Evolutionary conservation across 345 rosid species (phyloP).

Genomic region (Carallia brachiata): DNA sequence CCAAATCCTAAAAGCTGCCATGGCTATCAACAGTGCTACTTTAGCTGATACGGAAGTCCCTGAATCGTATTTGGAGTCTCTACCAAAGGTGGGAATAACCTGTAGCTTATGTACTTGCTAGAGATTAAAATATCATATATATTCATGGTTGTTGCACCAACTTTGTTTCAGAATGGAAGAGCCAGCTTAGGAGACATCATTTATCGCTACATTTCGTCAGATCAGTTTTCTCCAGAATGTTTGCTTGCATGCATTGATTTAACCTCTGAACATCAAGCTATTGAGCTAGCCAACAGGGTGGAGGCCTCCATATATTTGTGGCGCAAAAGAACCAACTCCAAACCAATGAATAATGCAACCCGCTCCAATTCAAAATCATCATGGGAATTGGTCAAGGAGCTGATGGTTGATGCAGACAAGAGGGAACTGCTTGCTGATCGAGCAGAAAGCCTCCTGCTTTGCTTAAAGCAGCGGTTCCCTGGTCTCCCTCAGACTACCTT

Average conservation of each 20-base stretch:
- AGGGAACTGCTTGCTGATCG: slow-evolving; percentile 79
- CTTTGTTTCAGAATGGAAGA: slow-evolving; percentile 73
- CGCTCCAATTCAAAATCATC: slow-evolving; percentile 71
- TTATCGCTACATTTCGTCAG: slow-evolving; percentile 75
- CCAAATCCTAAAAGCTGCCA: slow-evolving; percentile 94
- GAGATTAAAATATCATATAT: not conserved
- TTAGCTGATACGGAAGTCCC: slow-evolving; percentile 91
- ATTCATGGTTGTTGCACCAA: slow-evolving; percentile 3
- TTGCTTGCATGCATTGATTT: slow-evolving; percentile 89
- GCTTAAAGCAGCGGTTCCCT: slow-evolving; percentile 85
- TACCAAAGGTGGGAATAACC: slow-evolving; percentile 66
- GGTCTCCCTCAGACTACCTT: slow-evolving; percentile 91
- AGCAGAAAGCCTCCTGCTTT: slow-evolving; percentile 80
- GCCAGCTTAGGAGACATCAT: slow-evolving; percentile 78
- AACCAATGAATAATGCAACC: slow-evolving; percentile 42
- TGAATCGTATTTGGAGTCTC: slow-evolving; percentile 72
- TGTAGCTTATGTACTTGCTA: not conserved
- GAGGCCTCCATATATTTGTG: slow-evolving; percentile 79
- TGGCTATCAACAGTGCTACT: slow-evolving; percentile 89
- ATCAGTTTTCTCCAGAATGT: slow-evolving; percentile 81
- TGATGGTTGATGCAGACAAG: slow-evolving; percentile 84
- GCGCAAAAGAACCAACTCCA: slow-evolving; percentile 58
- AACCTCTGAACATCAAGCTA: slow-evolving; percentile 91
- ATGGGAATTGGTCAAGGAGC: slow-evolving; percentile 89
- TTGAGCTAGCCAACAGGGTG: slow-evolving; percentile 85